Base-by-base conservation (phyloP, 257 asterid genomes). In the Lycium barbarum region DNA sequence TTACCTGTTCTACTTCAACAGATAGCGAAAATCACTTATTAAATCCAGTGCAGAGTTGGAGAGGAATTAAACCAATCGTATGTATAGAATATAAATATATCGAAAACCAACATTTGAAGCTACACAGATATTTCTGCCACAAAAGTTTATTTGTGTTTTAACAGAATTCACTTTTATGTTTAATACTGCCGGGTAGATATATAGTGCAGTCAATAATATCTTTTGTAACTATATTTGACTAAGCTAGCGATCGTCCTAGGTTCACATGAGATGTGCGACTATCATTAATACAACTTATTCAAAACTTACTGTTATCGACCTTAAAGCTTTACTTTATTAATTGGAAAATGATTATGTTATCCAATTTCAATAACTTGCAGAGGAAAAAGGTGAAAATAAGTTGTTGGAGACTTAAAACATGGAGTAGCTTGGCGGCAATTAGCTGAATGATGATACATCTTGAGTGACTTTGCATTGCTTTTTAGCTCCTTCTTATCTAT, bases 341-440 rank as follows among this genome's bases (percentile, higher is more conserved):
- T 22, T 51, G 49, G 20, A 53, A 8, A 14, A 78, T 78, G 49
- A 78, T 78, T 53, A 26, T 53, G 15, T 4, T 53, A 0, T 74
- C 81, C 81, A 51, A 51, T 78, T 53, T 53, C 49, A 78, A 53
- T 78, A 78, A 78, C 82, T 78, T 78, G 65, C 9, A 13, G 49
- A 78, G 82, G 82, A 53, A 78, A 78, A 78, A 78, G 82, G 65
- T 53, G 15, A 76, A 8, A 54, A 70, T 70, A 78, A 65, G 59
- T 78, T 78, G 82, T 78, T 78, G 65, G 82, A 51, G 45, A 76
- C 22, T 76, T 11, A 73, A 49, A 26, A 33, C 49, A 78, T 78
- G 33, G 82, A 65, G 66, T 78, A 78, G 26, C 82, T 78, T 78
- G 82, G 49, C 14, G 82, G 65, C 82, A 78, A 53, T 53, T 78